A percentile compares a stretch with the other conserved stretches of the same genome.
These are phyloP conservation scores for Trametes meyenii DNA, from an alignment of 768 basidiomycete genomes.

Conservation along the genomic window DNA sequence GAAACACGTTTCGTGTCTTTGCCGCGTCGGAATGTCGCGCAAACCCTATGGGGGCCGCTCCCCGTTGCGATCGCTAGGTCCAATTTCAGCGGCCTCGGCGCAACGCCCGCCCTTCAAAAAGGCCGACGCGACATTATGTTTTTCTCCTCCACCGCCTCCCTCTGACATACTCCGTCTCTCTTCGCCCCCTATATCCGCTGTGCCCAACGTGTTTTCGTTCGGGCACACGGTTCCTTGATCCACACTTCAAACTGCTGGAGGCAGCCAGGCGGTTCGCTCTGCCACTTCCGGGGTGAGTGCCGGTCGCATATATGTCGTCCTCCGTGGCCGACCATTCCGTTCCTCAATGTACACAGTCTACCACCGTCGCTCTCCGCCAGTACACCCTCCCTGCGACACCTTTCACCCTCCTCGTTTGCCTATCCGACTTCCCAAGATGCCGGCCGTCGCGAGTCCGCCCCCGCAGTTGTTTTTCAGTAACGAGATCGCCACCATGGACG, in stretches of 20 bases:
- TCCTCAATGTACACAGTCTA: conserved; percentile 24
- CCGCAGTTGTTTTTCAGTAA: conserved; percentile 77
- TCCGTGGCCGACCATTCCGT: conserved; percentile 8
- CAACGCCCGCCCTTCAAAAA: conserved; percentile 51
- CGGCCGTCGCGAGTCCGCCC: conserved; percentile 29
- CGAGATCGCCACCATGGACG: conserved; percentile 81
- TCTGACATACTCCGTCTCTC: conserved; percentile 19
- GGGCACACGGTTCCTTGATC: conserved; percentile 25
- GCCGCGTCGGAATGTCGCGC: conserved; percentile 56
- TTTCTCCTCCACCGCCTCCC: conserved; percentile 29
- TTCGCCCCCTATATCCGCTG: conserved; percentile 18
- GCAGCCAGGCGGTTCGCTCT: conserved; percentile 25
- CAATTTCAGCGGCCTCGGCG: conserved; percentile 46
- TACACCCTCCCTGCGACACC: conserved; percentile 21
- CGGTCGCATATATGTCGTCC: conserved; percentile 23
- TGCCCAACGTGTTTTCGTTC: conserved; percentile 28
- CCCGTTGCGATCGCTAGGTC: conserved; percentile 56
- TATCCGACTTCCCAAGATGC: conserved; percentile 29
- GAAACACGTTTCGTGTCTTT: conserved; percentile 78
- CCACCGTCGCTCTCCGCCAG: conserved; percentile 14
- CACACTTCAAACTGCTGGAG: conserved; percentile 31
- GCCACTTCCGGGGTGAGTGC: conserved; percentile 24
- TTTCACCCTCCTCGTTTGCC: conserved; percentile 18
- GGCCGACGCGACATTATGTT: conserved; percentile 36
- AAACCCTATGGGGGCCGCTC: conserved; percentile 54